Percentiles rank a stretch among this genome's conserved stretches.
phyloP scores from a whole-genome alignment of 2,329 filamentous ascomycete species.

The Pleurostoma richardsiae region DNA sequence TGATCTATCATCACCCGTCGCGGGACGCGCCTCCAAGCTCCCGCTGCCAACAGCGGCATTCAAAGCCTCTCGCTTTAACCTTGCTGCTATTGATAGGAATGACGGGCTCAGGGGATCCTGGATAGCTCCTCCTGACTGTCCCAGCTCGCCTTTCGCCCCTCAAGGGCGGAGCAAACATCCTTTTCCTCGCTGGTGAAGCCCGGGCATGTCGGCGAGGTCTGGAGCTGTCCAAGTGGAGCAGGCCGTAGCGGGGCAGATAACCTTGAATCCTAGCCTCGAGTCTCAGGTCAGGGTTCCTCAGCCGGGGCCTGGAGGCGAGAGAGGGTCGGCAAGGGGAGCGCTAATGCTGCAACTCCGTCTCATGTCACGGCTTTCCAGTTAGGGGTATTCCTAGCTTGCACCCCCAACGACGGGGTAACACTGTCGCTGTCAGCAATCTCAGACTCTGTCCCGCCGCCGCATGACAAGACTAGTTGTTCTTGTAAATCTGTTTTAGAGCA shows the following conservation, averaged over 20 bases:
- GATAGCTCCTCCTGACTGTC: no score
- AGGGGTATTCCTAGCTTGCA: slow-evolving; percentile 5
- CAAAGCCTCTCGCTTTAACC: not conserved
- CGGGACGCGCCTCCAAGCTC: no score
- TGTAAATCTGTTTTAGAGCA: no score
- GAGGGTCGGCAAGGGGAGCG: slow-evolving; percentile 6
- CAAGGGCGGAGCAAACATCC: not conserved
- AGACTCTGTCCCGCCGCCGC: no score
- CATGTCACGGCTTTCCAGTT: slow-evolving; percentile 10
- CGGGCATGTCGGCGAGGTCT: not conserved
- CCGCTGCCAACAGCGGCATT: not conserved
- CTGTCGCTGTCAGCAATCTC: no score
- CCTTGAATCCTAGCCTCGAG: slow-evolving; percentile 3
- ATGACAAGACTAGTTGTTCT: no score
- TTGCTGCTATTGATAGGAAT: not conserved
- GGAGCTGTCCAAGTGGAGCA: not conserved
- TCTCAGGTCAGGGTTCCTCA: slow-evolving; percentile 15
- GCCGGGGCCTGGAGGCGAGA: slow-evolving; percentile 19
- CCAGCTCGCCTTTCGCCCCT: not conserved
- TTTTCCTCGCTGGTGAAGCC: not conserved
- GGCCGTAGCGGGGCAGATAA: not conserved
- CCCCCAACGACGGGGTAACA: not conserved
- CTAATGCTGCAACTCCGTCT: slow-evolving; percentile 11
- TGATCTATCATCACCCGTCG: no score
- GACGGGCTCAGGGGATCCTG: not conserved